Evolutionary conservation across 257 asterid species (phyloP).

Genomic region (Gentiana straminea): DNA sequence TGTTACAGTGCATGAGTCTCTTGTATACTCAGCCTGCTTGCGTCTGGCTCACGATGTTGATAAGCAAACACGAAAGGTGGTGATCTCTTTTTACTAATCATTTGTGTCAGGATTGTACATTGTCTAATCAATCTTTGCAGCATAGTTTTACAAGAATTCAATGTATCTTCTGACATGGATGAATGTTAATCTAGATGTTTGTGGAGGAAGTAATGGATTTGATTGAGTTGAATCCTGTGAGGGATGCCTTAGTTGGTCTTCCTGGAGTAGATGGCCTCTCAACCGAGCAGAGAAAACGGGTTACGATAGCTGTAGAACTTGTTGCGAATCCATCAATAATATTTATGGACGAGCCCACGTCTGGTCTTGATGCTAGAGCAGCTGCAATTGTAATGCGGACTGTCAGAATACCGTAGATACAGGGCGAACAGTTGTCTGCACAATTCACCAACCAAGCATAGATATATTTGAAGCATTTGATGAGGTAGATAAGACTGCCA

Average conservation of each 20-base stretch:
- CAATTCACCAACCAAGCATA: conserved; percentile 79
- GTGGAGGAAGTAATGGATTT: conserved; percentile 76
- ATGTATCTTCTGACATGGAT: not conserved
- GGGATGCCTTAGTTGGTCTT: conserved; percentile 66
- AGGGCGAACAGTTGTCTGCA: conserved; percentile 69
- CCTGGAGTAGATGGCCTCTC: conserved; percentile 77
- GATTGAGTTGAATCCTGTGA: conserved; percentile 59
- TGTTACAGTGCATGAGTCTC: conserved; percentile 65
- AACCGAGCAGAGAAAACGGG: conserved; percentile 75
- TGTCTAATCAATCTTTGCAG: conserved; percentile 1
- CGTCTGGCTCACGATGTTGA: conserved; percentile 59
- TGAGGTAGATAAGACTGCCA: conserved; percentile 25
- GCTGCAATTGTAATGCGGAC: conserved; percentile 80
- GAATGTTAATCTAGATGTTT: conserved; percentile 38
- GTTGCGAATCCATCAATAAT: conserved; percentile 77
- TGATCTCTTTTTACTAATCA: not conserved
- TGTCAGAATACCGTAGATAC: conserved; percentile 70
- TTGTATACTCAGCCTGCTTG: conserved; percentile 67
- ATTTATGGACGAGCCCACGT: conserved; percentile 85
- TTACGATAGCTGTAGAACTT: conserved; percentile 66
- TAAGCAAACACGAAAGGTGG: conserved; percentile 42
- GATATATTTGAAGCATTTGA: conserved; percentile 77
- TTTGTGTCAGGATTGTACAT: not conserved
- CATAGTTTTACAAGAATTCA: too few species aligned
- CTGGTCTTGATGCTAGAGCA: conserved; percentile 83